Conservation (phyloP, 148 eudicot genomes). For the Dianthus caryophyllus region DNA sequence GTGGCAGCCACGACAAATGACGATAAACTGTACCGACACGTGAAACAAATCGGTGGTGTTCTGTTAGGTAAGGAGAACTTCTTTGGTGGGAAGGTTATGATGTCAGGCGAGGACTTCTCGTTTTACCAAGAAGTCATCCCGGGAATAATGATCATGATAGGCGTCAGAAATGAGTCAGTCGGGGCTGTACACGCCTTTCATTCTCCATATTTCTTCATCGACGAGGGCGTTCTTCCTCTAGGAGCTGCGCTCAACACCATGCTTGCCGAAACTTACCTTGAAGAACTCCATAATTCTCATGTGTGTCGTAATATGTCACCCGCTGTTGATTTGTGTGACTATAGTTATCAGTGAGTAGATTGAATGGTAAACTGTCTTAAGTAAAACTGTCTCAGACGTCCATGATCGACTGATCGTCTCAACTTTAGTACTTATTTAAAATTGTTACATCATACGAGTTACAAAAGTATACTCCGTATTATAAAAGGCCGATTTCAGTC, state of each 20-base stretch:
- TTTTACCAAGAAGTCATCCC: slow-evolving; percentile 74
- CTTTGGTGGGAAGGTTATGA: slow-evolving; percentile 26
- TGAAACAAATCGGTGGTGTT: slow-evolving; percentile 37
- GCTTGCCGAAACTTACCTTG: slow-evolving; percentile 53
- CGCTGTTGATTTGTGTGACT: too few species aligned
- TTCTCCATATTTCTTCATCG: slow-evolving; percentile 69
- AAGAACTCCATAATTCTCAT: slow-evolving; percentile 28
- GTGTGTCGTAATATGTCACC: too few species aligned
- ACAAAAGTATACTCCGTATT: not conserved
- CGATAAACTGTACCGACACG: slow-evolving; percentile 42
- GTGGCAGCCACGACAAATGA: slow-evolving; percentile 67
- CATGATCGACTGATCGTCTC: not conserved
- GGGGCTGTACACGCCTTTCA: slow-evolving; percentile 60
- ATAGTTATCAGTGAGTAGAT: too few species aligned
- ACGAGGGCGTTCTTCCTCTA: slow-evolving; percentile 67
- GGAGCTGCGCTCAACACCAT: slow-evolving; percentile 62
- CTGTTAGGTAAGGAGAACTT: slow-evolving; percentile 56
- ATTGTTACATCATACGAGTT: not conserved
- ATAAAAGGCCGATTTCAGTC: not conserved
- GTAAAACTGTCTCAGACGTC: too few species aligned
- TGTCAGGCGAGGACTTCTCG: slow-evolving; percentile 91
- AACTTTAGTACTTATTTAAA: not conserved
- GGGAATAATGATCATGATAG: slow-evolving; percentile 50
- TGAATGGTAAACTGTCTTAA: too few species aligned
- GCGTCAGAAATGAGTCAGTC: slow-evolving; percentile 58